Evolutionary conservation across 2,329 filamentous ascomycete species (phyloP).

Genomic region (Clathrospora elynae): DNA sequence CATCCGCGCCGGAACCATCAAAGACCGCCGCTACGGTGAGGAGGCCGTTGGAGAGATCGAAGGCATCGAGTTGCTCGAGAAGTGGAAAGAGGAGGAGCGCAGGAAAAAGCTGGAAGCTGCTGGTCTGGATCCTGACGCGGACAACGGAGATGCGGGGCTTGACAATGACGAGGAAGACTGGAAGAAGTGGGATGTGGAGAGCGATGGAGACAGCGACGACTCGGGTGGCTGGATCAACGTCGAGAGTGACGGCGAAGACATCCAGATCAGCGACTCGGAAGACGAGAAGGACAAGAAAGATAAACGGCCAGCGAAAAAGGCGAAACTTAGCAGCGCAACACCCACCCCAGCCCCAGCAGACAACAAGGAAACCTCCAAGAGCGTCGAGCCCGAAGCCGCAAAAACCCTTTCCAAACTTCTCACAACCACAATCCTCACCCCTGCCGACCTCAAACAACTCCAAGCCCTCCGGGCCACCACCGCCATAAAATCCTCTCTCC

Average conservation of each 20-base stretch:
- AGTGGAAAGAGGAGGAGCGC: conserved; percentile 91
- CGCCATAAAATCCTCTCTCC: conserved; percentile 67
- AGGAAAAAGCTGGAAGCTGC: conserved; percentile 72
- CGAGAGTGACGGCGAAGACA: conserved; percentile 76
- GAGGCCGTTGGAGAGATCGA: conserved; percentile 84
- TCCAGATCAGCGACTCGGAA: conserved; percentile 73
- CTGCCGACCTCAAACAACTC: conserved; percentile 93
- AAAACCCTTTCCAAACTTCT: conserved; percentile 67
- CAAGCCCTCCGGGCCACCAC: conserved; percentile 81
- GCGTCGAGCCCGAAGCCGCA: conserved; percentile 49
- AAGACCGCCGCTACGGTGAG: conserved; percentile 81
- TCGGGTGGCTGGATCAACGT: conserved; percentile 95
- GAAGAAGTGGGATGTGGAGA: conserved; percentile 66
- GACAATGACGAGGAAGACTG: conserved; percentile 62
- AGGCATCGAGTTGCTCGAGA: conserved; percentile 85
- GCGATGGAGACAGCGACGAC: conserved; percentile 64
- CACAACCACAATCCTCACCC: conserved; percentile 92
- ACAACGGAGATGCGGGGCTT: conserved; percentile 64
- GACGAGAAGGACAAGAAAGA: conserved; percentile 61
- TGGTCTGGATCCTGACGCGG: conserved; percentile 66
- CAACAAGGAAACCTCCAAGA: conserved; percentile 47
- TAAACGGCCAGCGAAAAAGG: conserved; percentile 67
- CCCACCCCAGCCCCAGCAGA: conserved; percentile 44
- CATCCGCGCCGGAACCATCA: conserved; percentile 74
- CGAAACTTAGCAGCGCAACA: conserved; percentile 56